Evolutionary conservation across 805 yeast species (phyloP), one percentile per base, ranked within the genome.

Genomic region (Wilhelminamyces savonicus): DNA sequence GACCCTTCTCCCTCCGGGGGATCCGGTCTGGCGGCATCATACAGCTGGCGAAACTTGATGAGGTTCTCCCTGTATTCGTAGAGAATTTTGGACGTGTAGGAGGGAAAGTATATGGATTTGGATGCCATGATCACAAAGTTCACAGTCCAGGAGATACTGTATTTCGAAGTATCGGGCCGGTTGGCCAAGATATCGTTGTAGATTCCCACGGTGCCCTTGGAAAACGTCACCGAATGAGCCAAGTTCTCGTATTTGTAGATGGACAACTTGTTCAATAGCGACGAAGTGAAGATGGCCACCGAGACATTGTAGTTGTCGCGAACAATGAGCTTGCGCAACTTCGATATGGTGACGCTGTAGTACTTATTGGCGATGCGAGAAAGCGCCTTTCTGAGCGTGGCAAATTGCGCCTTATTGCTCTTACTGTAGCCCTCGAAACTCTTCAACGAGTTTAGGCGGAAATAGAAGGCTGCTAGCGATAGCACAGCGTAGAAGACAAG

Each of bases 201-300:
- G 3, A 50, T 36, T 5, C 43, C 29, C 4, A 41, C 36, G 13
- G 49, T 31, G 3, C 58, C 58, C 12, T 42, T 39, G 13, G 47
- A 36, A 27, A 50, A 52, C 12, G 50, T 37, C 7, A 37, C 23
- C 4, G 46, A 39, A 13, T 44, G 37, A 7, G 33, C 18, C 23
- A 46, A 32, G 28, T 43, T 40, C 14, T 33, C 26, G 27, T 36
- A 41, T 20, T 48, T 51, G 28, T 48, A 48, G 15, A 50, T 39
- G 19, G 50, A 36, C 7, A 46, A 34, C 22, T 42, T 48, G 27
- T 47, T 48, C 4, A 52, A 39, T 8, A 44, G 16, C 9, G 46
- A 42, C 13, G 45, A 36, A 4, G 41, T 46, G 4, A 47, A 34
- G 14, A 50, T 34, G 6, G 51, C 40, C 7, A 44, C 23, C 8